Evolutionary conservation across 2,329 filamentous ascomycete genomes (phyloP), one percentile per base, ranked within the genome.

Genomic region (Aspergillus ochraceoroseus): DNA sequence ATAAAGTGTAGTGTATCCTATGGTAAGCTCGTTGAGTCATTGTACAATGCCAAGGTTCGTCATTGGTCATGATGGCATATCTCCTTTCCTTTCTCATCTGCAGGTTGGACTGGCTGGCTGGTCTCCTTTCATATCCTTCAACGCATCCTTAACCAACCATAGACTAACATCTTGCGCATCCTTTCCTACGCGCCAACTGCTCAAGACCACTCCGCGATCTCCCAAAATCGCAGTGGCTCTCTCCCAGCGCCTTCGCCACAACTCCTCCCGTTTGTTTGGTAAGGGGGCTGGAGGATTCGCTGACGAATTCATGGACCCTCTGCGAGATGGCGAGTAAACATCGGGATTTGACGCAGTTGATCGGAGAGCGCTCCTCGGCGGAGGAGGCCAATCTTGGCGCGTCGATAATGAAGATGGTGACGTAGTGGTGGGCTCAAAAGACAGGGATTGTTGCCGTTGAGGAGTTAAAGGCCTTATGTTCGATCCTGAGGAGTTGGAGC

Each of bases 241-340:
- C 28, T 62, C 64, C 71, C 70, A 74, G 20, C 71, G 63, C 17
- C 70, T 63, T 28, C 60, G 59, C 71, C 71, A 74, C 6, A 72
- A 53, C 40, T 73, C 71, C 41, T 73, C 66, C 6, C 70, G 69
- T 41, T 70, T 73, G 37, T 66, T 72, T 3, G 64, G 62, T 2
- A 67, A 53, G 0, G 66, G 56, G 2, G 57, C 49, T 8, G 57
- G 58, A 6, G 56, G 56, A 9, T 41, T 41, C 1, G 43, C 41
- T 2, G 45, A 32, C 7, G 35, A 25, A 31, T 44, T 43, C 30
- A 37, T 17, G 19, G 42, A 41, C 19, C 33, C 23, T 5, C 32
- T 14, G 4, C 43, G 23, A 13, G 43, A 43, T 41, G 56, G 41
- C n/a, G 47, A 40, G 41, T 44, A 49, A 31, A 20, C 52, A 30